Evolutionary conservation across 2,329 filamentous ascomycete genomes (phyloP), one percentile per base, ranked within the genome.

Genomic region (Chaetomiaceae sp.): DNA sequence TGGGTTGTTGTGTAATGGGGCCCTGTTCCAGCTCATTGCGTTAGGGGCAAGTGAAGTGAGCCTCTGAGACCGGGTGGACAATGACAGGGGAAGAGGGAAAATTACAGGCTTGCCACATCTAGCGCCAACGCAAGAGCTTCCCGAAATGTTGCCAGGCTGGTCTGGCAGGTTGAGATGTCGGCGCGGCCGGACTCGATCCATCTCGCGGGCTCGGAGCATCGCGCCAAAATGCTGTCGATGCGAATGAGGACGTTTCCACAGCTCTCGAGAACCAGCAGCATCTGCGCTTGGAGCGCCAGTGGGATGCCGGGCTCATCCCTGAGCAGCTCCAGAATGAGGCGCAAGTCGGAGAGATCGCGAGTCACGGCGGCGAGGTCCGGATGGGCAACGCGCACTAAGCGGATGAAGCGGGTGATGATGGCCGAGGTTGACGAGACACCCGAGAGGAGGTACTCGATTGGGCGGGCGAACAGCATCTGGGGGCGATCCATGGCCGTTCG

Each of bases 381-480:
- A 45, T 61, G 60, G 12, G 61, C 53, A 21, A 51, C 48, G 31
- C 59, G 58, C 27, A 61, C 54, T 5, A 54, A 55, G 23, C 60
- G 58, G 45, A 63, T 60, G 51, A 62, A 63, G 21, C 48, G 53
- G 9, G 59, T 61, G 43, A 63, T 60, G 35, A 57, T 54, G 38
- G 50, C 48, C 13, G 57, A 61, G 1, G 61, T 62, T 9, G 51
- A 54, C 14, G 53, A 51, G 35, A 63, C 59, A 39, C 44, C 50
- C 4, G 56, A 51, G n/a, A 63, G 54, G 5, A 57, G 55, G 35
- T 55, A 55, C 21, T 59, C 58, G 43, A 60, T 55, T n/a, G 57
- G 55, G 17, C 48, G 44, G 21, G 52, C 44, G 14, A 52, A 45
- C 12, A 44, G 34, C 33, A 35, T 47, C 43, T 38, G 19, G 2